Conservation (phyloP, 2,329 filamentous ascomycete genomes). For the Coniochaeta sp. region DNA sequence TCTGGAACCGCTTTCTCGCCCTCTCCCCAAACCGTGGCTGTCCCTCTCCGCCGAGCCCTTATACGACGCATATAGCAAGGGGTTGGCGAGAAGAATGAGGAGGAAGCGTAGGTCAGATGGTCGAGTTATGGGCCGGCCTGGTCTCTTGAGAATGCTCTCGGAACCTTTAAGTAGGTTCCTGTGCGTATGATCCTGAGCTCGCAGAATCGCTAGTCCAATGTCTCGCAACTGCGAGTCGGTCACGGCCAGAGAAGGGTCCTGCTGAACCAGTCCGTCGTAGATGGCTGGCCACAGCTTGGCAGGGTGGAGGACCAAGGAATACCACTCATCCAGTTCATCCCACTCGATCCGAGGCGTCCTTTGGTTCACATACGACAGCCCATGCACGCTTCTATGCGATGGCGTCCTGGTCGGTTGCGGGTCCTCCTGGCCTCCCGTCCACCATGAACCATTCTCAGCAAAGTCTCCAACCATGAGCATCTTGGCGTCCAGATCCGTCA, state of each 20-base stretch:
- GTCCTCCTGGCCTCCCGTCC: slow-evolving; percentile 56
- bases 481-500: slow-evolving; percentile 66
- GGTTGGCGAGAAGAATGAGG: slow-evolving; percentile 72
- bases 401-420: slow-evolving; percentile 22
- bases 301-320: slow-evolving; percentile 60
- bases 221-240: slow-evolving; percentile 30
- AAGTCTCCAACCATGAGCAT: slow-evolving; percentile 67
- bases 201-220: slow-evolving; percentile 40
- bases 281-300: slow-evolving; percentile 58
- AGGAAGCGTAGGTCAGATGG: slow-evolving; percentile 71
- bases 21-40: no score
- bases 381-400: slow-evolving; percentile 25
- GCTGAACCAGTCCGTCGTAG: slow-evolving; percentile 44
- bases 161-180: slow-evolving; percentile 68
- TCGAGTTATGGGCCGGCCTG: slow-evolving; percentile 60
- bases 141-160: slow-evolving; percentile 73
- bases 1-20: slow-evolving; percentile 10
- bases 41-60: slow-evolving; percentile 12
- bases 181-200: slow-evolving; percentile 62
- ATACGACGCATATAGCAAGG: slow-evolving; percentile 52
- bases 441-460: slow-evolving; percentile 78
- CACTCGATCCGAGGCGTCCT: slow-evolving; percentile 70
- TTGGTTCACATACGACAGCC: slow-evolving; percentile 39
- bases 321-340: slow-evolving; percentile 66
- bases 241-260: slow-evolving; percentile 21